Evolutionary conservation across 78 protist species (phyloP).

Genomic region (Emiliania huxleyi): DNA sequence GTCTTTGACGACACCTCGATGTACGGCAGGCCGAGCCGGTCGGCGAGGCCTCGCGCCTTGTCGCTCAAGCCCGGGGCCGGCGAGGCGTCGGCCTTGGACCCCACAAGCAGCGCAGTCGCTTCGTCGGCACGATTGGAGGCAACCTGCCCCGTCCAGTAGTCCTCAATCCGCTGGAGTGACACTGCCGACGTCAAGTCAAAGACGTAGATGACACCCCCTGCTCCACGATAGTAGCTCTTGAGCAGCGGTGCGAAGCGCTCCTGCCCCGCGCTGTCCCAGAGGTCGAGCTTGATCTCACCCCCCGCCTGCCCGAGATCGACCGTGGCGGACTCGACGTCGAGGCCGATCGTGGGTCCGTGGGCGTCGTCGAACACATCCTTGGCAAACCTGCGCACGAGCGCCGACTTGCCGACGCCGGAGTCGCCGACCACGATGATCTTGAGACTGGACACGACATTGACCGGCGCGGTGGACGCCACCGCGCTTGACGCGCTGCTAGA

Average conservation of each 20-base stretch:
- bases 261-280: background rate
- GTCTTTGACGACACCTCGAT: background rate
- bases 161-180: background rate
- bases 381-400: background rate
- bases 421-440: background rate
- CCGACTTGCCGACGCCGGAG: background rate
- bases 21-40: background rate
- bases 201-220: background rate
- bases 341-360: background rate
- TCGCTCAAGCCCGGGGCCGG: background rate
- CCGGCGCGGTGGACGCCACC: too few species aligned
- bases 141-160: background rate
- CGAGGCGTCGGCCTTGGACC: background rate
- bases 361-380: background rate
- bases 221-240: background rate
- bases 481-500: too few species aligned
- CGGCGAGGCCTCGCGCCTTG: background rate
- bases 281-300: background rate
- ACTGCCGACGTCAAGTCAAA: background rate
- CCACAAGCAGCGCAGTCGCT: background rate
- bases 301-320: background rate
- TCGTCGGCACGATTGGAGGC: background rate
- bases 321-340: background rate
- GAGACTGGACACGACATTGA: background rate
- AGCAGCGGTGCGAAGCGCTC: background rate